Base-by-base conservation (phyloP, 2,329 filamentous ascomycete species). In the Ceratocystis smalleyi region DNA sequence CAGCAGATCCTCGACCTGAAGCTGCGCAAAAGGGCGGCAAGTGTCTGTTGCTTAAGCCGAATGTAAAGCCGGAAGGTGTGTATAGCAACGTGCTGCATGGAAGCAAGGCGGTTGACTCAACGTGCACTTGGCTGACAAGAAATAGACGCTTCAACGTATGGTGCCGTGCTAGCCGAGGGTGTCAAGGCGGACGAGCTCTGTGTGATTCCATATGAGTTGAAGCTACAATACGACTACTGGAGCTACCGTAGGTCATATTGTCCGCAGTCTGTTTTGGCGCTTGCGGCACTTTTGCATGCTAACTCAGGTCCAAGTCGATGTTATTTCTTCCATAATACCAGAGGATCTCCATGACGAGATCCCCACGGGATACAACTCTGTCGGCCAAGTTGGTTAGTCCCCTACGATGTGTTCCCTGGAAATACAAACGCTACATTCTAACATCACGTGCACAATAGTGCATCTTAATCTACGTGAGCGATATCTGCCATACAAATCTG, bases 401-500 rank as follows among this genome's bases (percentile, higher is more conserved):
- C 43, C n/a, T 63, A 7, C 49, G 45, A 6, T 1, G 59, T 62
- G 3, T 35, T 62, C 47, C 30, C 22, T 4, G 1, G 2, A 24
- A 10, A n/a, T 24, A 61, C 51, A n/a, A 8, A 5, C 40, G 15
- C 19, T 24, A 15, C 17, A 19, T 43, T 40, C 51, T 15, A 22
- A 15, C 24, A 47, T 4, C 54, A 64, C 64, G 63, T 62, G 68
- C 69, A 40, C 68, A 68, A 7, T 64, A 85, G 92, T 91, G 49
- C 94, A 99, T 72, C 78, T 99, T 66, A 99, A 99, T 74, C 84
- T 99, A 40, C 84, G 89, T 61, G 84, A 88, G 22, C 82, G 85
- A 68, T 96, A 91, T 71, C 77, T 90, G 10, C 89, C 88, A 0
- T 96, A 95, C 78, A 96, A 94, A 74, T 74, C 87, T 68, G 73